Percentiles rank a stretch among this genome's conserved stretches.
phyloP scores from a whole-genome alignment of 2,329 filamentous ascomycete genomes.

The Xylaria sp. region DNA sequence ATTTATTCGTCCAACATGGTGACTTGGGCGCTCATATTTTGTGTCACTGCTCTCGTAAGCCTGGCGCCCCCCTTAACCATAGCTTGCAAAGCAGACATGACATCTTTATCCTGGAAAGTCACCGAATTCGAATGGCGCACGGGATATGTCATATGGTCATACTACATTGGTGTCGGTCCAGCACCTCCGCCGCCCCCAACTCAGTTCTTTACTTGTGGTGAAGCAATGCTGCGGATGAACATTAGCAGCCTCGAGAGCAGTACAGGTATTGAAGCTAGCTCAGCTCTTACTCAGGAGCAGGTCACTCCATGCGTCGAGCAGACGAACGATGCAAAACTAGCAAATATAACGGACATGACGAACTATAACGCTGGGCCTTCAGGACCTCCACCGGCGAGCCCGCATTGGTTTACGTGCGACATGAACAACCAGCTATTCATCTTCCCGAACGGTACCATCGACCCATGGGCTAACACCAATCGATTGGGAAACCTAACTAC shows the following conservation, averaged over 20 bases:
- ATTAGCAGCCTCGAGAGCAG: background rate
- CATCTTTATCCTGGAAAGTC: constrained; percentile 20
- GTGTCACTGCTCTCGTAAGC: background rate
- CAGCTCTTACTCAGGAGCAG: background rate
- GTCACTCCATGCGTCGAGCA: constrained; percentile 23
- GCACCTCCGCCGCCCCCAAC: constrained; percentile 29
- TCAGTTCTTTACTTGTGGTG: constrained; percentile 24
- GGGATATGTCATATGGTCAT: constrained; percentile 19
- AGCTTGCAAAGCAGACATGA: background rate
- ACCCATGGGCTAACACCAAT: constrained; percentile 13
- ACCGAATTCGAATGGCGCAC: constrained; percentile 32
- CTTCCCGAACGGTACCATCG: constrained; percentile 12
- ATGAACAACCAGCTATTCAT: constrained; percentile 27
- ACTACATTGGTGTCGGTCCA: constrained; percentile 14
- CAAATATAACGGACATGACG: constrained; percentile 30
- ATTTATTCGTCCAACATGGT: constrained; percentile 1
- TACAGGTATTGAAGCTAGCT: background rate
- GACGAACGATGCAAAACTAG: constrained; percentile 29
- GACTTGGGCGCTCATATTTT: constrained; percentile 6
- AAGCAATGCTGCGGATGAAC: constrained; percentile 32
- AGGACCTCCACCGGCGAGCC: constrained; percentile 19
- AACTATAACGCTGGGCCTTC: constrained; percentile 25
- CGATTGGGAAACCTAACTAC: constrained; percentile 10
- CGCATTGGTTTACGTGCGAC: constrained; percentile 29
- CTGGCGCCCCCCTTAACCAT: background rate